Base-by-base conservation (phyloP, 2,329 filamentous ascomycete genomes). In the Apiospora koreana region DNA sequence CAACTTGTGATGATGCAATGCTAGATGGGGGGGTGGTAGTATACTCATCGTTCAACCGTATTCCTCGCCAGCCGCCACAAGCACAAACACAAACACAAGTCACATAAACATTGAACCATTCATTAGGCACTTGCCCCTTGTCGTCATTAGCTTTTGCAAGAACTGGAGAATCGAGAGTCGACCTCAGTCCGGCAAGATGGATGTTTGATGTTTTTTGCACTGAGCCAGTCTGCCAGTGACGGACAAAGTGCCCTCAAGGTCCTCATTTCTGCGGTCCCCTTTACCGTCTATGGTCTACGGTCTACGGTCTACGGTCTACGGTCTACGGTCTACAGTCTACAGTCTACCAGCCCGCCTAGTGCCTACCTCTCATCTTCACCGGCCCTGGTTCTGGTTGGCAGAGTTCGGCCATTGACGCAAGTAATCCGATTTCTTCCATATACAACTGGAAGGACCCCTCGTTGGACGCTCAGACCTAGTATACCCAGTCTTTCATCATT, bases 371-470 rank as follows among this genome's bases (percentile, higher is more conserved):
- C 50, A 21, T 58, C 35, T n/a, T 58, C 16, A 35, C 7, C 50
- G 25, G 18, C 31, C 16, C 50, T 31, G 28, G 46, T 54, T 14
- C 48, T 54, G 23, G 48, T 54, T 62, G 54, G 31, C 21, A n/a
- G 54, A 28, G 9, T 38, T 38, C 21, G 54, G 21, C 54, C 54
- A 62, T 23, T 62, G 54, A 62, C 54, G 54, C 54, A 62, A 62
- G 54, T 62, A 38, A 62, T 6, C 54, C 54, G 54, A 62, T 62
- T 28, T n/a, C 21, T 62, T n/a, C 54, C 54, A 62, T 62, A 18
- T 62, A n/a, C 31, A 38, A 38, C 54, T 62, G 54, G 54, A 62
- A 62, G 8, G 21, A 58, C 54, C 54, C 54, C 54, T 62, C 54
- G 31, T 31, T 12, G 25, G 21, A 62, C 28, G 54, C 54, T 62